Conservation (phyloP, 129 eudicot genomes). For the Flaveria trinervia region DNA sequence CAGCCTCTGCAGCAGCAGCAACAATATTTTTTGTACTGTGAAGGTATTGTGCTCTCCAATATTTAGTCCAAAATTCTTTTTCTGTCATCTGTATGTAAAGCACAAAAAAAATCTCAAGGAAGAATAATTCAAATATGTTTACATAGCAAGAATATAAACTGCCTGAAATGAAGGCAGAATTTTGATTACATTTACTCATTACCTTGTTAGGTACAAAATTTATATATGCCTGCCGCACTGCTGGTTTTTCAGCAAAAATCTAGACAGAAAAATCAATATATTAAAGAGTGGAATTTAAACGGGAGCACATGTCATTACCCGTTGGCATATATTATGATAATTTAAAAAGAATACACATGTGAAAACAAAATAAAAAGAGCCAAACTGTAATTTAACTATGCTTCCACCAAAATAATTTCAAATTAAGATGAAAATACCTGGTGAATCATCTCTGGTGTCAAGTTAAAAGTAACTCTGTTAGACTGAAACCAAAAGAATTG, state of each 20-base stretch:
- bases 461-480: slow-evolving; percentile 87
- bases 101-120: neutral
- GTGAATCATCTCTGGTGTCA: slow-evolving; percentile 96
- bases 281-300: neutral
- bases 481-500: slow-evolving; percentile 55
- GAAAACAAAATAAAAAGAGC: neutral
- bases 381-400: neutral
- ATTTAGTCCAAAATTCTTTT: slow-evolving; percentile 92
- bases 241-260: slow-evolving; percentile 99
- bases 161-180: neutral
- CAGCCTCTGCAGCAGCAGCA: slow-evolving; percentile 99
- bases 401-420: neutral
- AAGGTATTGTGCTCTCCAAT: slow-evolving; percentile 95
- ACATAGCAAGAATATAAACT: neutral
- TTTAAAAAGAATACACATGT: neutral
- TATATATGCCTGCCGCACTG: slow-evolving; percentile 89
- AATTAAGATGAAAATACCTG: slow-evolving; percentile 56
- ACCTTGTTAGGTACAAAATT: slow-evolving; percentile 86
- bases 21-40: slow-evolving; percentile 95
- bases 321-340: neutral
- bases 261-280: slow-evolving; percentile 25
- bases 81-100: slow-evolving; percentile 70
- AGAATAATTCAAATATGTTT: neutral
- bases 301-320: neutral
- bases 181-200: slow-evolving; percentile 23